Evolutionary conservation across 1,284 basidiomycete species (phyloP).

Genomic region (Ceratobasidium sp.): DNA sequence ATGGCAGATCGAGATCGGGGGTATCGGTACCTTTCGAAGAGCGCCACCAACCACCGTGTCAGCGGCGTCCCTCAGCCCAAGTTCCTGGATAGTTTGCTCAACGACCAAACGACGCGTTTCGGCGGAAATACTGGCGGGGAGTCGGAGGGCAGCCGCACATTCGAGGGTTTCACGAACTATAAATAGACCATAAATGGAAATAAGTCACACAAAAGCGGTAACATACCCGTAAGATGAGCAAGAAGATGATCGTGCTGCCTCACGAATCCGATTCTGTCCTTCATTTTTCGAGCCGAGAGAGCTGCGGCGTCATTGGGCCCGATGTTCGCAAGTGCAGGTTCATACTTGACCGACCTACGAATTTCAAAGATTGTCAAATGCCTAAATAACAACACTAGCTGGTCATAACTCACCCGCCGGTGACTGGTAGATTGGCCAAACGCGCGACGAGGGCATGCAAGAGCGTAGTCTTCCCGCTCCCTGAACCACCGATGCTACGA

Average conservation of each 20-base stretch:
- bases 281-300: constrained; percentile 46
- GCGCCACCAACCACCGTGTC: constrained; percentile 58
- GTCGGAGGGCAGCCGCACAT: constrained; percentile 57
- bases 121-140: constrained; percentile 53
- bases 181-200: neutral
- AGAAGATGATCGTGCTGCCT: constrained; percentile 50
- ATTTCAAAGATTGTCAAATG: too few species aligned
- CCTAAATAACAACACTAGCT: too few species aligned
- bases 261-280: constrained; percentile 52
- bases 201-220: neutral
- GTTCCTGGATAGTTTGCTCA: constrained; percentile 59
- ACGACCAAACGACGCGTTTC: constrained; percentile 53
- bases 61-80: constrained; percentile 59
- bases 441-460: constrained; percentile 52
- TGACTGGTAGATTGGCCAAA: constrained; percentile 49
- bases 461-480: constrained; percentile 54
- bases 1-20: neutral
- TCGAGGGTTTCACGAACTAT: constrained; percentile 59
- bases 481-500: constrained; percentile 50
- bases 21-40: constrained; percentile 49
- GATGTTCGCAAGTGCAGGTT: neutral
- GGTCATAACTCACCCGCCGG: constrained; percentile 45
- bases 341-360: constrained; percentile 6
- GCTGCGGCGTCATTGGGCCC: constrained; percentile 30
- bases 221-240: constrained; percentile 51